Base-by-base conservation (phyloP, 1,139 yeast genomes). In the Eremothecium sinecaudum region DNA sequence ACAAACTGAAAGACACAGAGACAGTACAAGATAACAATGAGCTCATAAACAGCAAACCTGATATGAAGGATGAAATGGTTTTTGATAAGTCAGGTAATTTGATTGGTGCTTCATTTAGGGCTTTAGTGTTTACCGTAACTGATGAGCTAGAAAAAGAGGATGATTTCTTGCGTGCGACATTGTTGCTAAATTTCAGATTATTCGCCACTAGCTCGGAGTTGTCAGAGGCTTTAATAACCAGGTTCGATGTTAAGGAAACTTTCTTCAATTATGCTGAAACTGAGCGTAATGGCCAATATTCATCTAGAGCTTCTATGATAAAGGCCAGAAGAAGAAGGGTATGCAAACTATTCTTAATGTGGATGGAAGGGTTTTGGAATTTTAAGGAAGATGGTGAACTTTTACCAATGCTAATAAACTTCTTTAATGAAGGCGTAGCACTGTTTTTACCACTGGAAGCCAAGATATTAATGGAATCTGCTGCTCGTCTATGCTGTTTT, bases 301-400 rank as follows among this genome's bases (percentile, higher is more conserved):
- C 68, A 9, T 56, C 68, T 19, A 42, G 60, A 44, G 73, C 73
- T 42, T 62, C 75, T 14, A 66, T 69, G 38, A 49, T 79, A 34
- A 75, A 76, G 48, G 75, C 69, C 44, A 67, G 93, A 52, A 65
- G 93, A 48, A 71, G 75, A 40, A 61, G 79, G 36, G 74, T 83
- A 27, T 74, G 78, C 43, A 73, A 71, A 46, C 65, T 80, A 57
- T 74, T 84, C 48, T 80, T 75, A 50, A 63, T 75, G 33, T 87
- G 97, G 97, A 61, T 86, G 58, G 93, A 83, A 56, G 78, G 90
- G 35, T 84, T 79, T 53, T 87, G 95, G 95, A 72, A 75, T 45
- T 72, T 67, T 36, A 67, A 70, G 21, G 48, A 62, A 10, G 95
- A 84, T 51, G 71, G 69, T 41, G 62, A 59, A 16, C 64, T 76